Evolutionary conservation across 208 protist species (phyloP).

Genomic region (Crithidia expoeki): DNA sequence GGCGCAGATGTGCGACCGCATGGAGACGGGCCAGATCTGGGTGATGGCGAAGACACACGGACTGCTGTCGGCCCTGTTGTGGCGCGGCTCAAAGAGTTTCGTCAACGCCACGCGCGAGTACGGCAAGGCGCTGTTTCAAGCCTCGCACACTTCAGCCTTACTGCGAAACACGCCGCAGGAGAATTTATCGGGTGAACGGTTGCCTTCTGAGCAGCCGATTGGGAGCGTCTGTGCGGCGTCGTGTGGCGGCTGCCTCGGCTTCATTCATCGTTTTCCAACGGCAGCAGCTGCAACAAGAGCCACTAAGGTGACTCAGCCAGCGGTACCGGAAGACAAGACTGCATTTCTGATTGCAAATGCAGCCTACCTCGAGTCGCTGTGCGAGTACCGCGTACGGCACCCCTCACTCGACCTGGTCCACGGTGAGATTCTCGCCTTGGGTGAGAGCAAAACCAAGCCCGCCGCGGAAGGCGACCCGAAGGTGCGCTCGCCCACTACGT

Average conservation of each 20-base stretch:
- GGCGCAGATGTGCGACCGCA: conserved; percentile 41
- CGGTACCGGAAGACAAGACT: background rate
- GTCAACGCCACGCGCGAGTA: conserved; percentile 10
- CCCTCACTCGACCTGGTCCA: conserved; percentile 30
- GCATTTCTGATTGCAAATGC: conserved; percentile 19
- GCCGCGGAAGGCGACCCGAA: background rate
- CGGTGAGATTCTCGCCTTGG: conserved; percentile 11
- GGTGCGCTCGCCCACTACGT: conserved; percentile 4
- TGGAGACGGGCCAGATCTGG: conserved; percentile 44
- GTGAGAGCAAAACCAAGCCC: background rate
- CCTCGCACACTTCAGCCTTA: background rate
- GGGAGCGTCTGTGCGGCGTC: no score
- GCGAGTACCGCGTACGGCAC: conserved; percentile 41
- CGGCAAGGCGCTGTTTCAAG: conserved; percentile 22
- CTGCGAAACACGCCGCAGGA: conserved; percentile 33
- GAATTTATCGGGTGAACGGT: conserved; percentile 26
- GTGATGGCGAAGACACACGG: conserved; percentile 35
- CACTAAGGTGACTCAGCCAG: no score
- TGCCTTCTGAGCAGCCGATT: conserved; percentile 26
- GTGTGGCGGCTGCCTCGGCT: no score
- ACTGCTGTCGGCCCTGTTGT: conserved; percentile 35
- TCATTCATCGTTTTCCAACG: no score
- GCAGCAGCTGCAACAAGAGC: no score
- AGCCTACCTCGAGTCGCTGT: conserved; percentile 39
- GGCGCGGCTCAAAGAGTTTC: conserved; percentile 37